phyloP scores from a whole-genome alignment of 768 basidiomycete species.

The Roridomyces roridus region DNA sequence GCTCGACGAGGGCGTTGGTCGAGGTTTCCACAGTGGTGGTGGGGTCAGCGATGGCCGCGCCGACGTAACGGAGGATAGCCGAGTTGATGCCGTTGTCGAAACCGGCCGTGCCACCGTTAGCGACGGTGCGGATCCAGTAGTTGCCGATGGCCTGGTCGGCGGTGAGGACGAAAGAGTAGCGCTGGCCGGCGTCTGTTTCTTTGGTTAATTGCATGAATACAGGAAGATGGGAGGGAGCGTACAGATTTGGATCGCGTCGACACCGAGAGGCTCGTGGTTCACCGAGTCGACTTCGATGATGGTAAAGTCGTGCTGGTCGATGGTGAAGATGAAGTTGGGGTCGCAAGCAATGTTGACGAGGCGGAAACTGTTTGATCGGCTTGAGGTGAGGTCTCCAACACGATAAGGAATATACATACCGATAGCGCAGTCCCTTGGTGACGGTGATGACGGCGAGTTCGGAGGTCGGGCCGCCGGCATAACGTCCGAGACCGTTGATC shows the following conservation, averaged over 20 bases:
- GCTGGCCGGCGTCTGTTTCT: conserved; percentile 31
- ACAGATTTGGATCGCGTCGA: conserved; percentile 21
- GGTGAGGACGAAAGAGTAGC: conserved; percentile 44
- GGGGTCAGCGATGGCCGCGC: conserved; percentile 38
- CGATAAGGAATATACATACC: conserved; percentile 45
- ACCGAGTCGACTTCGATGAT: conserved; percentile 44
- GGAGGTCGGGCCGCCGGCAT: conserved; percentile 25
- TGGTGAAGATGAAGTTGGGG: conserved; percentile 22
- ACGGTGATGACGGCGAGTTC: conserved; percentile 42
- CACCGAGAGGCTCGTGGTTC: conserved; percentile 32
- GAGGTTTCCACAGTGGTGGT: conserved; percentile 16
- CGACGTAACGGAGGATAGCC: conserved; percentile 46
- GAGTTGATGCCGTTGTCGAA: conserved; percentile 41
- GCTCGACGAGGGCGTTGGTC: conserved; percentile 36
- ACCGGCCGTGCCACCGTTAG: conserved; percentile 25
- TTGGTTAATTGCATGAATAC: not conserved
- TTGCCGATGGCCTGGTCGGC: conserved; percentile 49
- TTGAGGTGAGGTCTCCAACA: too few relatives aligned
- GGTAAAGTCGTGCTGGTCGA: conserved; percentile 35
- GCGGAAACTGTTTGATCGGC: conserved; percentile 16
- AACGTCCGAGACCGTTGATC: not conserved
- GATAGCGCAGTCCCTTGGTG: conserved; percentile 23
- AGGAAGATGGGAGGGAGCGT: not conserved
- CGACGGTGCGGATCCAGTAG: conserved; percentile 47
- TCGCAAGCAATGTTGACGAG: conserved; percentile 11